These are phyloP conservation scores for Stenogyne calaminthoides DNA, from an alignment of 305 asterid species.

Conservation along the genomic window DNA sequence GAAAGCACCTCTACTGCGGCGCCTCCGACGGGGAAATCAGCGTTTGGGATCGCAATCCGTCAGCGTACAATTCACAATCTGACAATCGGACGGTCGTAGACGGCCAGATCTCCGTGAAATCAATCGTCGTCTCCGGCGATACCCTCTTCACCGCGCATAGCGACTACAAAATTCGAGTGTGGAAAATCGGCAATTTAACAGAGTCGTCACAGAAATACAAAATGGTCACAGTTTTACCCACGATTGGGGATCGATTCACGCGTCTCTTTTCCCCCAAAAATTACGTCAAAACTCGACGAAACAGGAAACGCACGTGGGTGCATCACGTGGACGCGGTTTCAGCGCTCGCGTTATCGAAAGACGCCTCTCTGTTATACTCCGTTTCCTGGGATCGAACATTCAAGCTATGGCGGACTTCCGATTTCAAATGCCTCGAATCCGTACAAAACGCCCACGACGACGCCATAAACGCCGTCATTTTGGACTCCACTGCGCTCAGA, in stretches of 20 bases:
- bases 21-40: slow-evolving; percentile 63
- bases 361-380: slow-evolving; percentile 60
- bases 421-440: slow-evolving; percentile 81
- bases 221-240: slow-evolving; percentile 61
- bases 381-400: slow-evolving; percentile 85
- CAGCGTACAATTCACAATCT: neutral
- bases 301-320: slow-evolving; percentile 78
- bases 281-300: slow-evolving; percentile 60
- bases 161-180: slow-evolving; percentile 77
- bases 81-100: slow-evolving; percentile 26
- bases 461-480: slow-evolving; percentile 72
- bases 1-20: slow-evolving; percentile 62
- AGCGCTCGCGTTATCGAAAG: slow-evolving; percentile 55
- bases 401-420: slow-evolving; percentile 75
- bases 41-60: slow-evolving; percentile 42
- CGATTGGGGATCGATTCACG: slow-evolving; percentile 58
- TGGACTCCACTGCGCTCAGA: too few relatives aligned
- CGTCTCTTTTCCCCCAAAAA: slow-evolving; percentile 50
- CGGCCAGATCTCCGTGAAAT: slow-evolving; percentile 57
- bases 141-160: slow-evolving; percentile 76
- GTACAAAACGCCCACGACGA: slow-evolving; percentile 78
- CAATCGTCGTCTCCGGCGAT: slow-evolving; percentile 45
- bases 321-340: slow-evolving; percentile 83
- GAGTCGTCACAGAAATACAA: slow-evolving; percentile 28
- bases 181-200: slow-evolving; percentile 47